phyloP scores from a whole-genome alignment of 495 filamentous ascomycete genomes.

The Poronia punctata region DNA sequence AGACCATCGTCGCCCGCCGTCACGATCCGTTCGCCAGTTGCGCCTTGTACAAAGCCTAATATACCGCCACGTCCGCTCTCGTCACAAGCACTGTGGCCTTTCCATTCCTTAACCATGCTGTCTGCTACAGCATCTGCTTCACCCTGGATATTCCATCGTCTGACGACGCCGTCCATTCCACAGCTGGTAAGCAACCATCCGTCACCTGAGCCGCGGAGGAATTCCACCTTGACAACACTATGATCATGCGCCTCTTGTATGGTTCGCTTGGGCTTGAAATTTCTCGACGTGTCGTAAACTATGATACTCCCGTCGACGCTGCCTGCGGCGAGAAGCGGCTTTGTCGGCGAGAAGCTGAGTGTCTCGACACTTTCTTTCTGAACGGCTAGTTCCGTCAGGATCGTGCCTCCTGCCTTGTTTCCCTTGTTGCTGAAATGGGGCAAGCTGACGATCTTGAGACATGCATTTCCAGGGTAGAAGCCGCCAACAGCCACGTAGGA shows the following conservation, averaged over 20 bases:
- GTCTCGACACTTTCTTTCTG: conserved; percentile 76
- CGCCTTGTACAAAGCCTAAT: conserved; percentile 74
- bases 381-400: conserved; percentile 56
- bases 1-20: conserved; percentile 87
- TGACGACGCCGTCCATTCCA: conserved; percentile 80
- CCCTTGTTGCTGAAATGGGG: conserved; percentile 53
- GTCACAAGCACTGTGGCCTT: conserved; percentile 62
- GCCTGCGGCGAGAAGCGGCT: conserved; percentile 77
- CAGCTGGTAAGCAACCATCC: conserved; percentile 70
- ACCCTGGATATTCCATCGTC: conserved; percentile 80
- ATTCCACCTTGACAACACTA: conserved; percentile 88
- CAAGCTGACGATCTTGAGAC: conserved; percentile 75
- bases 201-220: conserved; percentile 44
- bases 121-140: conserved; percentile 56
- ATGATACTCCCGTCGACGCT: conserved; percentile 87
- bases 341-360: conserved; percentile 68
- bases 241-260: conserved; percentile 78
- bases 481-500: conserved; percentile 80
- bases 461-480: conserved; percentile 69
- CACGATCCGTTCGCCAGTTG: conserved; percentile 61
- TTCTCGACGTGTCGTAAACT: conserved; percentile 75
- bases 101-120: conserved; percentile 71
- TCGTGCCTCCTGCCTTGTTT: conserved; percentile 51
- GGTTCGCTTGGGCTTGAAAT: conserved; percentile 74
- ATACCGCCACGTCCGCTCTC: conserved; percentile 82